Conservation (phyloP, 2,329 filamentous ascomycete genomes). For the Neofusicoccum parvum region DNA sequence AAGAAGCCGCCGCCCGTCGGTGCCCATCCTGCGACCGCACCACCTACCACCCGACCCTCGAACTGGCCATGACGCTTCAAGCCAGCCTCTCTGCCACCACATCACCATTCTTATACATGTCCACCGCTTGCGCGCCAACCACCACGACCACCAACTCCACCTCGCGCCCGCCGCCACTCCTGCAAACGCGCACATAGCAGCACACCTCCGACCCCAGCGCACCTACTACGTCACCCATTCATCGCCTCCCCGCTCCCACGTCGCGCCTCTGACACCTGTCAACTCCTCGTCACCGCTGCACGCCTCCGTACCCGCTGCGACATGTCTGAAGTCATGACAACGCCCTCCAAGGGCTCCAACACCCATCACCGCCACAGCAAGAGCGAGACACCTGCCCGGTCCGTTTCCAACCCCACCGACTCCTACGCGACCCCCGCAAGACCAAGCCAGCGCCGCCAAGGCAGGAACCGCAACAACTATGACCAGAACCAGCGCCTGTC, state of each 20-base stretch:
- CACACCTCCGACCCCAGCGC: not conserved
- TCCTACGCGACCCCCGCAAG: slow-evolving; percentile 27
- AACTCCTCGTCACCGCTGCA: not conserved
- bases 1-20: slow-evolving; percentile 16
- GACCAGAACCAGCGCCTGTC: slow-evolving; percentile 27
- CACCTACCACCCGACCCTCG: slow-evolving; percentile 12
- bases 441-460: slow-evolving; percentile 33
- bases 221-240: slow-evolving; percentile 17
- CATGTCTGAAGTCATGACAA: slow-evolving; percentile 20
- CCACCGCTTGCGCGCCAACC: slow-evolving; percentile 7
- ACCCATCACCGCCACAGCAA: slow-evolving; percentile 32
- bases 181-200: slow-evolving; percentile 20
- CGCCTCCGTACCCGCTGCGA: not conserved
- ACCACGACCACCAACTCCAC: slow-evolving; percentile 10
- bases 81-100: slow-evolving; percentile 10
- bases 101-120: slow-evolving; percentile 21
- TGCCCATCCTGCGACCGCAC: slow-evolving; percentile 6
- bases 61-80: slow-evolving; percentile 10
- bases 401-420: slow-evolving; percentile 30
- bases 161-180: slow-evolving; percentile 15
- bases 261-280: not conserved
- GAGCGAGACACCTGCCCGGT: slow-evolving; percentile 26
- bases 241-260: not conserved
- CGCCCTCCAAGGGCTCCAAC: slow-evolving; percentile 37
- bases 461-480: slow-evolving; percentile 36